A percentile compares a stretch with the other conserved stretches of the same genome.
Conservation (phyloP, 1,139 yeast species). For the Meyerozyma carpophila region DNA sequence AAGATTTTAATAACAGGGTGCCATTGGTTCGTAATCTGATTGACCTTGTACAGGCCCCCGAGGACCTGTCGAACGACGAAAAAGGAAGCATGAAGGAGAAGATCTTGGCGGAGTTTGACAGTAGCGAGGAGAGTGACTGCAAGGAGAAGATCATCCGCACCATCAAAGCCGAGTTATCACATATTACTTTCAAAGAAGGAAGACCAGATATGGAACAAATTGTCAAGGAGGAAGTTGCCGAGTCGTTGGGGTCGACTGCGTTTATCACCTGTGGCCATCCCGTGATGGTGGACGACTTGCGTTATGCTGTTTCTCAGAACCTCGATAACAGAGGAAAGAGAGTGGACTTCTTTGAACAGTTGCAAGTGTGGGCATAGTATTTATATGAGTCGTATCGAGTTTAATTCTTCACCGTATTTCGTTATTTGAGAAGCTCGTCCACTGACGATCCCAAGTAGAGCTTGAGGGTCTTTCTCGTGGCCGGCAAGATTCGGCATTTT, state of each 20-base stretch:
- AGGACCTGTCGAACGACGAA: not conserved
- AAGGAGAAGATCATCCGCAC: not conserved
- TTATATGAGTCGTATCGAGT: not conserved
- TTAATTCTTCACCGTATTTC: slow-evolving; percentile 1
- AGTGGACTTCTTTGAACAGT: slow-evolving; percentile 14
- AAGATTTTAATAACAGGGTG: slow-evolving; percentile 14
- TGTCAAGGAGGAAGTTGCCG: slow-evolving; percentile 23
- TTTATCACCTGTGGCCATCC: slow-evolving; percentile 53
- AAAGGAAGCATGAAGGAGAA: not conserved
- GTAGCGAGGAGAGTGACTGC: not conserved
- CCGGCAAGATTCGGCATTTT: slow-evolving; percentile 60
- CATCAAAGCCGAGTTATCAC: slow-evolving; percentile 13
- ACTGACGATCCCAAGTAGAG: slow-evolving; percentile 64
- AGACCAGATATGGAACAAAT: slow-evolving; percentile 27
- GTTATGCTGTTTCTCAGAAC: slow-evolving; percentile 28
- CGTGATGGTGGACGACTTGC: slow-evolving; percentile 44
- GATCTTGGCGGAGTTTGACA: not conserved
- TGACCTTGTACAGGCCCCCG: not conserved
- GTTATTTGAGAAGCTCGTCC: slow-evolving; percentile 43
- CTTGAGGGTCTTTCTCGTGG: slow-evolving; percentile 56
- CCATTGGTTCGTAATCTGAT: slow-evolving; percentile 1
- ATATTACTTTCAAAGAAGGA: slow-evolving; percentile 24
- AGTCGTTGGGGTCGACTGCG: slow-evolving; percentile 31
- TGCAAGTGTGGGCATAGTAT: slow-evolving; percentile 14
- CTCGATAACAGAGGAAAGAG: slow-evolving; percentile 14